A percentile compares a stretch with the other conserved stretches of the same genome.
These are phyloP conservation scores for Leptodontidium sp. DNA, from an alignment of 2,329 filamentous ascomycete genomes.

Conservation along the genomic window DNA sequence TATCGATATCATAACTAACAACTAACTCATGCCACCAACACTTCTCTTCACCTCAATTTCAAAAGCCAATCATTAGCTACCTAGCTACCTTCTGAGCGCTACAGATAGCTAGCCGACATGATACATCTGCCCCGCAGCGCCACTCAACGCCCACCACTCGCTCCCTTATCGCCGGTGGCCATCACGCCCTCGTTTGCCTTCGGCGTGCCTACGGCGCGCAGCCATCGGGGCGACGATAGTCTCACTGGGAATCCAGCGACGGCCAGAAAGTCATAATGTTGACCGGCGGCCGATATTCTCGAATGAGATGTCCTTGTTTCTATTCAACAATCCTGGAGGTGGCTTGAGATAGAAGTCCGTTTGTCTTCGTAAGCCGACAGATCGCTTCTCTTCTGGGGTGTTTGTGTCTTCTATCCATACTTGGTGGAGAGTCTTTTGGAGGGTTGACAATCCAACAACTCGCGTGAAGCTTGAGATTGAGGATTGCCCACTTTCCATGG, in stretches of 20 bases:
- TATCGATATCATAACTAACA: too few relatives aligned
- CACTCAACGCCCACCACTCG: slow-evolving; percentile 23
- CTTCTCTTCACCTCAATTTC: neutral
- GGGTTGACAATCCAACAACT: neutral
- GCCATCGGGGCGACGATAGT: slow-evolving; percentile 28
- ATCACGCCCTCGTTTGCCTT: slow-evolving; percentile 28
- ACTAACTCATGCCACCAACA: too few relatives aligned
- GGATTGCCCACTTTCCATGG: slow-evolving; percentile 9
- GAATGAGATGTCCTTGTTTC: slow-evolving; percentile 9
- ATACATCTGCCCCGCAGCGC: slow-evolving; percentile 20
- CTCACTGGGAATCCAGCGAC: slow-evolving; percentile 18
- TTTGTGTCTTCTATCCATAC: neutral
- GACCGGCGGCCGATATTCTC: slow-evolving; percentile 8
- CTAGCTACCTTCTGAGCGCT: neutral
- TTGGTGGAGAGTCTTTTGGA: neutral
- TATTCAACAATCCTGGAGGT: neutral
- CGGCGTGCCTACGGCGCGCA: slow-evolving; percentile 35
- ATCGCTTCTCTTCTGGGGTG: neutral
- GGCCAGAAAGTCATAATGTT: slow-evolving; percentile 1
- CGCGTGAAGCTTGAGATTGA: neutral
- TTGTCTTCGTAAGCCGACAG: neutral
- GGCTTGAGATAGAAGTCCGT: slow-evolving; percentile 2
- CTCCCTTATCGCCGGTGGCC: slow-evolving; percentile 30
- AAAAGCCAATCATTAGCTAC: slow-evolving; percentile 12
- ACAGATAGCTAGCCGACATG: slow-evolving; percentile 25